Evolutionary conservation across 1,284 basidiomycete species (phyloP), one percentile per base, ranked within the genome.

Genomic region (Pyrrhoderma noxium): DNA sequence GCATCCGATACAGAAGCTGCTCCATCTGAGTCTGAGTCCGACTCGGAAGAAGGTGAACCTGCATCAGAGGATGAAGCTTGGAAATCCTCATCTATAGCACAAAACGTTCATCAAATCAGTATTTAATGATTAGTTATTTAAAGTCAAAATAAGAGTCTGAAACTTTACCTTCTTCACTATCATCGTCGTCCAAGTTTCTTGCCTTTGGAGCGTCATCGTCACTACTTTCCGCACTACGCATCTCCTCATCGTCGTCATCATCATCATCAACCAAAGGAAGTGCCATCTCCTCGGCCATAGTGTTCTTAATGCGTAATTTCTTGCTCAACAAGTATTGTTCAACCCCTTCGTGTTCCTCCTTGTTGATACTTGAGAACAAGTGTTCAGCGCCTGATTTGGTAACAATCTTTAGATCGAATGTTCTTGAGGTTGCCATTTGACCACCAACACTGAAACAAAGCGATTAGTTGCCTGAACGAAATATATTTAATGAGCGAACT

Each of bases 301-400:
- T 93, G 67, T 94, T 97, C 80, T 98, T 96, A 56, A 96, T 80
- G 60, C 85, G 80, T 58, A 98, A 80, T 67, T 94, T 95, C 75
- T 96, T 95, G 47, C 87, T 84, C 59, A 83, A 82, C 58, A 99
- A 72, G 69, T 90, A 97, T 22, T 77, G 73, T 61, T 93, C 90
- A 41, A 93, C 87, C 5, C 81, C 76, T 55, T 90, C 88, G 59
- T 95, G 87, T 65, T 99, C 96, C 65, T 98, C 96, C 67, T 96
- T 94, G 70, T 89, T 91, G 68, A 99, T 85, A 8, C 89, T 89
- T 3, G 89, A 89, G 70, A 99, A 99, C 16, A 83, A 87, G 63
- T 90, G 81, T 60, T 95, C 92, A 1, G 85, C 79, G 0, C 85
- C 82, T 44, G 72, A 77, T 67, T 90, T 92, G 39, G 89, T 87